A percentile compares a stretch with the other conserved stretches of the same genome.
Evolutionary conservation across 148 eudicot genomes (phyloP).

Genomic region (Amaranthus cruentus): DNA sequence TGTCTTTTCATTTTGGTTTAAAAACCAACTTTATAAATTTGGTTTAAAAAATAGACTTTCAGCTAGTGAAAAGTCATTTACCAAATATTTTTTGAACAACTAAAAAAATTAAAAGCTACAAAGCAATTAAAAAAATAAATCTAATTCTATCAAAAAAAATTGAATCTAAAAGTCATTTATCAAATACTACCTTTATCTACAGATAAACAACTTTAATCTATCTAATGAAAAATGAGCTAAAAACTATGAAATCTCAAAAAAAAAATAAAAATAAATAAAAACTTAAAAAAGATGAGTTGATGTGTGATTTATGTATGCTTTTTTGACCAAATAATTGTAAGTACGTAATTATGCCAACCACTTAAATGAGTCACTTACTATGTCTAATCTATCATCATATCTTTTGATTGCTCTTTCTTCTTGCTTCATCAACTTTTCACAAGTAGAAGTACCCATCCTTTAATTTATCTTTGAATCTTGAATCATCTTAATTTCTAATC

Average conservation of each 20-base stretch:
- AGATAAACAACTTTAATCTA: no score
- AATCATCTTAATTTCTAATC: background rate
- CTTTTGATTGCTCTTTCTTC: slow-evolving; percentile 3
- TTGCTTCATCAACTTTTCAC: background rate
- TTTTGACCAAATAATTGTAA: slow-evolving; percentile 3
- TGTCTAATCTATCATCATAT: slow-evolving; percentile 1
- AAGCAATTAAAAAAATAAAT: no score
- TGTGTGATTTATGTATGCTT: slow-evolving; percentile 4
- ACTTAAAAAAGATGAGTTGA: background rate
- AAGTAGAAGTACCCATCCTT: background rate
- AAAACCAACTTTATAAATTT: no score
- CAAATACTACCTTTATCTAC: no score
- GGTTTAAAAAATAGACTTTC: no score
- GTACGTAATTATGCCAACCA: slow-evolving; percentile 10
- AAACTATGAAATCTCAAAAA: background rate
- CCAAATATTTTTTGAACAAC: no score
- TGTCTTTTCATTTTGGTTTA: no score
- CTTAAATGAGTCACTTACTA: background rate
- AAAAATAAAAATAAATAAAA: background rate
- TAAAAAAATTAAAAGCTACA: no score
- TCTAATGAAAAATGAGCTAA: background rate
- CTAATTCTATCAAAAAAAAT: no score
- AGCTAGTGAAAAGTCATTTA: no score
- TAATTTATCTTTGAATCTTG: background rate
- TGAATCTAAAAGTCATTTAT: background rate